These are phyloP conservation scores for Neurospora intermedia DNA, from an alignment of 495 filamentous ascomycete genomes.

Conservation along the genomic window DNA sequence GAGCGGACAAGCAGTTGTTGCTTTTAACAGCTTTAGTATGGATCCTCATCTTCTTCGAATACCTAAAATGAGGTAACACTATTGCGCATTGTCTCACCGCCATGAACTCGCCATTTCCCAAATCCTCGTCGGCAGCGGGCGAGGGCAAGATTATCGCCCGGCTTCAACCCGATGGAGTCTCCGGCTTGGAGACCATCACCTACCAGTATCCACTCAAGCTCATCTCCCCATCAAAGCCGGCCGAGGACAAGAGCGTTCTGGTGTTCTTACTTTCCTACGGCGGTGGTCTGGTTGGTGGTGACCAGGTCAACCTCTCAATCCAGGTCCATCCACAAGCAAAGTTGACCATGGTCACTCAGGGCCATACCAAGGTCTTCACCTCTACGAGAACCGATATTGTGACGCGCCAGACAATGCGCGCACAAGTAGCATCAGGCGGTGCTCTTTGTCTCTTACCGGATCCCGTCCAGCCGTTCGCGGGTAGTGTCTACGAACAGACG, in stretches of 20 bases:
- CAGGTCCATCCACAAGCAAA: conserved; percentile 52
- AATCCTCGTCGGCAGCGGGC: conserved; percentile 60
- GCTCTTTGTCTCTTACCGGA: conserved; percentile 89
- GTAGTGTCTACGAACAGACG: conserved; percentile 68
- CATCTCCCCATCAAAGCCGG: conserved; percentile 50
- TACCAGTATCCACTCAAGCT: conserved; percentile 96
- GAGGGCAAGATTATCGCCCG: conserved; percentile 65
- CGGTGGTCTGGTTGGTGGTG: conserved; percentile 80
- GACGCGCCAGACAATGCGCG: conserved; percentile 58
- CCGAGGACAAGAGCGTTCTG: conserved; percentile 50
- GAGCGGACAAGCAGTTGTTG: neutral
- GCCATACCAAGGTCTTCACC: conserved; percentile 92
- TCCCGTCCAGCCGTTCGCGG: conserved; percentile 78
- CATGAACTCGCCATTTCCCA: conserved; percentile 53
- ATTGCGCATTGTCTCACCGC: neutral
- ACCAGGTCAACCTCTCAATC: conserved; percentile 64
- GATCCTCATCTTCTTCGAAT: neutral
- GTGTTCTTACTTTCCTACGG: conserved; percentile 89
- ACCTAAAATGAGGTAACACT: conserved; percentile 9
- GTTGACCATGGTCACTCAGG: conserved; percentile 82
- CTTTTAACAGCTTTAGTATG: neutral
- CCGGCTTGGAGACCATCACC: conserved; percentile 60
- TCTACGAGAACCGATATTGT: conserved; percentile 44
- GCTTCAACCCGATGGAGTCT: conserved; percentile 58
- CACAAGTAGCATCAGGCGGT: conserved; percentile 48